Percentiles rank a stretch among this genome's conserved stretches.
Evolutionary conservation across 257 asterid genomes (phyloP).

Genomic region (Nicotiana paniculata): DNA sequence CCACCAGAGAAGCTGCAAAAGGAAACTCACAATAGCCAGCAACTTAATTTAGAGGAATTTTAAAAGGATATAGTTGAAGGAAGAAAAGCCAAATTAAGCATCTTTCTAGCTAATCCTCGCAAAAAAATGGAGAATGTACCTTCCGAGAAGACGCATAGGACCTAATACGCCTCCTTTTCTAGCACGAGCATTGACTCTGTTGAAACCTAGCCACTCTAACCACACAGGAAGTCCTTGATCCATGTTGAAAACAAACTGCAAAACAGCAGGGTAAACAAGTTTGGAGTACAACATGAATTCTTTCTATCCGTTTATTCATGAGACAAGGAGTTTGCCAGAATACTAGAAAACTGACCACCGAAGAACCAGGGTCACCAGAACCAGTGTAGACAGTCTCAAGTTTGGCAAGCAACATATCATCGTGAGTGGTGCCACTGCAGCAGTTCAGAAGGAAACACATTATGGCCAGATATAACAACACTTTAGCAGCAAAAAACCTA

Average conservation of each 20-base stretch:
- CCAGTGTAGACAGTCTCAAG: constrained; percentile 80
- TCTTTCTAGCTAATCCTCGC: not conserved
- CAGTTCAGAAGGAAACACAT: not conserved
- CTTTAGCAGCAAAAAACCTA: not conserved
- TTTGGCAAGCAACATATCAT: constrained; percentile 88
- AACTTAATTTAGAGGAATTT: not conserved
- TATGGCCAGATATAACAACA: constrained; percentile 5
- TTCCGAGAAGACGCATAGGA: constrained; percentile 58
- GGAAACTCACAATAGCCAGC: not conserved
- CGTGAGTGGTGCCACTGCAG: constrained; percentile 85
- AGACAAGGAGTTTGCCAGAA: constrained; percentile 7
- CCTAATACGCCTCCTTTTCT: constrained; percentile 77
- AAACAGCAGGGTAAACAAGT: constrained; percentile 2
- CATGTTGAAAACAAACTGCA: constrained; percentile 85
- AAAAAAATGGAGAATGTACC: constrained; percentile 32
- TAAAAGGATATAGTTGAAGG: not conserved
- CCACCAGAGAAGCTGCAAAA: constrained; percentile 76
- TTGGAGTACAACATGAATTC: not conserved
- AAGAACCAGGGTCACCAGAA: constrained; percentile 85
- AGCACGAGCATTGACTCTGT: constrained; percentile 84
- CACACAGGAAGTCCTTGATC: constrained; percentile 85
- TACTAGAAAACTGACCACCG: constrained; percentile 57
- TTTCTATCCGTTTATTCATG: not conserved
- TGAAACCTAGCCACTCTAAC: constrained; percentile 82
- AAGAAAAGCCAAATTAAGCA: not conserved